Percentiles rank a stretch among this genome's conserved stretches.
These are phyloP conservation scores for Monilinia polystroma DNA, from an alignment of 2,329 filamentous ascomycete species.

Conservation along the genomic window DNA sequence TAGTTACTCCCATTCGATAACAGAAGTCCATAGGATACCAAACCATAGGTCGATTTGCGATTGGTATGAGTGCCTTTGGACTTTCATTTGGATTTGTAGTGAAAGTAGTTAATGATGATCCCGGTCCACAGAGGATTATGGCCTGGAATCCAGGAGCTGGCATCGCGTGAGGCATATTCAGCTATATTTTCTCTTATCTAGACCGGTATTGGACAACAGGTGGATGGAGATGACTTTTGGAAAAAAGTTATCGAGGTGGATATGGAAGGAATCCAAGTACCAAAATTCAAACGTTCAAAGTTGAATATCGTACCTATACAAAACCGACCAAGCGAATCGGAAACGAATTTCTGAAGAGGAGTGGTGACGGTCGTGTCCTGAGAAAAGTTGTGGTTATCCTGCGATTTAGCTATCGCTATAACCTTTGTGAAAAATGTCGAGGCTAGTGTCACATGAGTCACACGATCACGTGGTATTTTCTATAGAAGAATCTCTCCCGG, in stretches of 20 bases:
- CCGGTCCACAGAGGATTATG: conserved; percentile 78
- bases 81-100: conserved; percentile 77
- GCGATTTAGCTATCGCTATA: not conserved
- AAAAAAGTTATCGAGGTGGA: not conserved
- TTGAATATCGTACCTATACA: not conserved
- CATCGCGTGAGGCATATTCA: conserved; percentile 72
- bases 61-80: conserved; percentile 77
- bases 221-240: not conserved
- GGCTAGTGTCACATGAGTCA: conserved; percentile 20
- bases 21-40: conserved; percentile 89
- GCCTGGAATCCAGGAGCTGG: conserved; percentile 78
- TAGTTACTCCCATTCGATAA: conserved; percentile 74
- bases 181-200: not conserved
- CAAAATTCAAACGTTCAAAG: not conserved
- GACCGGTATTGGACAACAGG: not conserved
- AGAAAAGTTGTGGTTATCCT: not conserved
- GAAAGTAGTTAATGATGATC: conserved; percentile 79
- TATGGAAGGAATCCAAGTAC: not conserved
- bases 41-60: conserved; percentile 84
- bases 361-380: not conserved
- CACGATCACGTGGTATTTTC: not conserved
- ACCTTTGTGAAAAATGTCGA: conserved; percentile 7
- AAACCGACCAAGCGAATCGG: not conserved
- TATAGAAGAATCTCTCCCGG: not conserved
- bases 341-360: not conserved